Conservation (phyloP, 495 filamentous ascomycete genomes). For the Peziza echinospora region DNA sequence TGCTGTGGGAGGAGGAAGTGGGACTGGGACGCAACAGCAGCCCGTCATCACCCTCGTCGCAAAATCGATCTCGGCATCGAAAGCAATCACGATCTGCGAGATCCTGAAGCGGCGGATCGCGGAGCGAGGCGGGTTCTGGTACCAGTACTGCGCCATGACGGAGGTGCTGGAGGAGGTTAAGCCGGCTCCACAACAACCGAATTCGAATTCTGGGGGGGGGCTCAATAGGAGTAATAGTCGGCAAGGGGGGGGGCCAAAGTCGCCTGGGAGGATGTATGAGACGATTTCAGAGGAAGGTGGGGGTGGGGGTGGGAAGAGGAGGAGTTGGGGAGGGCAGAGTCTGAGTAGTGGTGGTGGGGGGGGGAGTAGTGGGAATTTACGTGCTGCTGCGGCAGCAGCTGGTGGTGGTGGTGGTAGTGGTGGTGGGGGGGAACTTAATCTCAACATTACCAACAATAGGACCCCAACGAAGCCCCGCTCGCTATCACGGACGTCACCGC, state of each 20-base stretch:
- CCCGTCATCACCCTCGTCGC: constrained; percentile 25
- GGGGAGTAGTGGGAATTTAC: no score
- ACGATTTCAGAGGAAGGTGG: no score
- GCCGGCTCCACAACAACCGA: background rate
- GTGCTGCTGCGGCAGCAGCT: no score
- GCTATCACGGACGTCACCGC: no score
- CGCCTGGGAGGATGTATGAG: no score
- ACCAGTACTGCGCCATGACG: constrained; percentile 36
- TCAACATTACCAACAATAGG: background rate
- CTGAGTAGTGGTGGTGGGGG: no score
- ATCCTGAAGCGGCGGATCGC: constrained; percentile 38
- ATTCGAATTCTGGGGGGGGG: constrained; percentile 1
- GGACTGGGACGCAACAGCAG: constrained; percentile 7
- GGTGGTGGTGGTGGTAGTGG: background rate
- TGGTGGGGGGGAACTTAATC: background rate
- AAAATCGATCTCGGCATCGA: constrained; percentile 29
- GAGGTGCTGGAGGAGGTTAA: constrained; percentile 17
- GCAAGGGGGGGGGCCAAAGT: no score
- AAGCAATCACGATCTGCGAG: constrained; percentile 43
- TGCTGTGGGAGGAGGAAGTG: no score
- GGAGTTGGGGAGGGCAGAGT: no score
- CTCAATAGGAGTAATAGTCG: constrained; percentile 13
- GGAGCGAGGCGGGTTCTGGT: constrained; percentile 32
- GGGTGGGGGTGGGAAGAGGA: no score
- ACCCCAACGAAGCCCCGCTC: no score